Evolutionary conservation across 164 flowering plant species (phyloP), one percentile per base, ranked within the genome.

Genomic region (Chimonanthus salicifolius): DNA sequence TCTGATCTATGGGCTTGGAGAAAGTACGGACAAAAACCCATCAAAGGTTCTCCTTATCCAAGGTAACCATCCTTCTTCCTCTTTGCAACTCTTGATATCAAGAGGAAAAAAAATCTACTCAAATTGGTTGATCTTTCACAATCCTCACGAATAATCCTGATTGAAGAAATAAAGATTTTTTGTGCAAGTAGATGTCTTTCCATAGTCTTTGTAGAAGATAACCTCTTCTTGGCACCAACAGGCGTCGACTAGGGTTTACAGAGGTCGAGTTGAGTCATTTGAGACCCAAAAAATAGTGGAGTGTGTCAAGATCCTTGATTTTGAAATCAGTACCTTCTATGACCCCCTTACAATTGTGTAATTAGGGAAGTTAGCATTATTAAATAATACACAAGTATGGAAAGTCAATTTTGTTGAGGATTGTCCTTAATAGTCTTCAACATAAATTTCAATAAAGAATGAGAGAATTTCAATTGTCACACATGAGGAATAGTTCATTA

Each of bases 1-100:
- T 92, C 97, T 58, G 98, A 94, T 85, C 82, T 91, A 7, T 94
- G 98, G 98, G 95, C 97, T 13, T 92, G 98, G 98, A 84, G 98
- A 74, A 94, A 94, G 79, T 94, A 94, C 72, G 98, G 98, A 4
- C 98, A 94, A 79, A 94, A 94, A 75, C 98, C 98, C 70, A 94
- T 94, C 80, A 94, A 94, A 83, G 98, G 98, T 44, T 94, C 98
- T 74, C 98, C 98, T 70, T 91, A 92, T 80, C 98, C 98, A 46
- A 91, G 98, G 98, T 91, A 83, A 15, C 21, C 8, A 66, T 33
- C 78, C 16, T 72, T 68, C 70, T 3, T n/a, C 1, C 69, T 49
- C 47, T 18, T 10, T 45, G 18, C 49, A 46, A 11, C 5, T 66
- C 49, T 66, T 5, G 47, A 66, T 46, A 16, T 9, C n/a, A 43